Conservation (phyloP, 1,139 yeast genomes). For the Meyerozyma guilliermondii region DNA sequence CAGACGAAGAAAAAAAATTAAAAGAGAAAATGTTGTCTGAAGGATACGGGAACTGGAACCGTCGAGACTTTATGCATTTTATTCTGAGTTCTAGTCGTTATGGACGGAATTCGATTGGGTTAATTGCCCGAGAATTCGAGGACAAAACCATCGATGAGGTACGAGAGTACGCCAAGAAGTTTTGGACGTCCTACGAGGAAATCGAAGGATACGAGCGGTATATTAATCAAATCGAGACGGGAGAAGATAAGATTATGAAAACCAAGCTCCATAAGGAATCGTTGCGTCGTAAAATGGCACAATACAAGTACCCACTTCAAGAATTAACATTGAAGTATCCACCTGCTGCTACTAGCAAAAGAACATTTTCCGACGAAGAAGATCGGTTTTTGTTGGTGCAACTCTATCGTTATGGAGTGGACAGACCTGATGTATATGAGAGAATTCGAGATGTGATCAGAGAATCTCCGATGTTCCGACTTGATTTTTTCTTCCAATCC, state of each 20-base stretch:
- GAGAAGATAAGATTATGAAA: slow-evolving; percentile 64
- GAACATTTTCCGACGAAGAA: slow-evolving; percentile 67
- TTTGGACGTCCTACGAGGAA: slow-evolving; percentile 61
- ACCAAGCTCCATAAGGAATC: slow-evolving; percentile 61
- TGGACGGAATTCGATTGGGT: slow-evolving; percentile 60
- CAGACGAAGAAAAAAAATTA: slow-evolving; percentile 59
- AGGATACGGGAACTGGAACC: slow-evolving; percentile 66
- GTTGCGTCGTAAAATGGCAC: slow-evolving; percentile 56
- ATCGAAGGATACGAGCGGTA: slow-evolving; percentile 73
- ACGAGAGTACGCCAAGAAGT: slow-evolving; percentile 56
- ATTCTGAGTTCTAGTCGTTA: slow-evolving; percentile 57
- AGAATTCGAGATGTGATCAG: slow-evolving; percentile 57
- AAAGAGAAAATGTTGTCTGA: slow-evolving; percentile 50
- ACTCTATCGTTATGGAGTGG: slow-evolving; percentile 61
- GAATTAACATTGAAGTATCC: slow-evolving; percentile 60
- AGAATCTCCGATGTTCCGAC: slow-evolving; percentile 56
- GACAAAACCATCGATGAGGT: slow-evolving; percentile 68
- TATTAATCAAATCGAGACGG: slow-evolving; percentile 63
- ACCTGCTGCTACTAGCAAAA: slow-evolving; percentile 50
- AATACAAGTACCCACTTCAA: slow-evolving; percentile 59
- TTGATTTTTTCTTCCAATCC: slow-evolving; percentile 69
- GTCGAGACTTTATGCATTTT: slow-evolving; percentile 68
- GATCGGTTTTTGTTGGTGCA: slow-evolving; percentile 67
- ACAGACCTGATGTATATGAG: slow-evolving; percentile 61
- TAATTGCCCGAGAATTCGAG: slow-evolving; percentile 60